These are phyloP conservation scores for Globisporangium orthogonon DNA, from an alignment of 352 stramenopile species.

Conservation along the genomic window DNA sequence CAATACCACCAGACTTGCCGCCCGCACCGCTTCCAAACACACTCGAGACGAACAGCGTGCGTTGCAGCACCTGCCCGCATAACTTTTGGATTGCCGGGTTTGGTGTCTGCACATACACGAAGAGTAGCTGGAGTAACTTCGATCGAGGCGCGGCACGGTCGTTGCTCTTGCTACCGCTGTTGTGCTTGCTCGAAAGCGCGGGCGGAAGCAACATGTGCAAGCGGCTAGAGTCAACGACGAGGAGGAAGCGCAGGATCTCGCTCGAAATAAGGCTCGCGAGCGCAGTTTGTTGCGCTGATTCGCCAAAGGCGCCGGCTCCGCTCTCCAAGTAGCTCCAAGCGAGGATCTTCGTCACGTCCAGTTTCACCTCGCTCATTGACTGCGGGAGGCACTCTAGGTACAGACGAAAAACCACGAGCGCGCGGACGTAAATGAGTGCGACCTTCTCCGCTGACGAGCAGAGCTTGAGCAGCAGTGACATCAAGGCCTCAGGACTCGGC, in stretches of 20 bases:
- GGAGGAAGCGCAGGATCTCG: constrained; percentile 66
- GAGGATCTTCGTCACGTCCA: constrained; percentile 82
- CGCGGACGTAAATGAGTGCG: constrained; percentile 67
- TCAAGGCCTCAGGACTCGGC: constrained; percentile 68
- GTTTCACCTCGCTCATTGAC: constrained; percentile 74
- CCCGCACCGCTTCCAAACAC: constrained; percentile 41
- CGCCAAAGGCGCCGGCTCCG: background rate
- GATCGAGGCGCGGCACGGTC: constrained; percentile 19
- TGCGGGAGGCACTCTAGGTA: constrained; percentile 73
- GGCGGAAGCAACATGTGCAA: constrained; percentile 48
- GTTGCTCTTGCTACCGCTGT: constrained; percentile 7
- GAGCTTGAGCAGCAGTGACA: constrained; percentile 76
- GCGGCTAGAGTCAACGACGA: constrained; percentile 45
- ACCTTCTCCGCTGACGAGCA: constrained; percentile 29
- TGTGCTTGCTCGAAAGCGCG: constrained; percentile 7
- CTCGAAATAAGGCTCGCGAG: constrained; percentile 54
- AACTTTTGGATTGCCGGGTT: constrained; percentile 34
- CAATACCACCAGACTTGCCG: background rate
- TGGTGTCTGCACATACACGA: constrained; percentile 36
- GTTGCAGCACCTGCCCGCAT: constrained; percentile 37
- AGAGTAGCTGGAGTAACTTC: constrained; percentile 65
- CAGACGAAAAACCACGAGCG: constrained; percentile 64
- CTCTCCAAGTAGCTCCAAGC: constrained; percentile 44
- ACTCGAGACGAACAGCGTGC: constrained; percentile 41
- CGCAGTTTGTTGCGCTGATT: constrained; percentile 6